Evolutionary conservation across 1,284 basidiomycete genomes (phyloP).

Genomic region (Marasmius fiardii): DNA sequence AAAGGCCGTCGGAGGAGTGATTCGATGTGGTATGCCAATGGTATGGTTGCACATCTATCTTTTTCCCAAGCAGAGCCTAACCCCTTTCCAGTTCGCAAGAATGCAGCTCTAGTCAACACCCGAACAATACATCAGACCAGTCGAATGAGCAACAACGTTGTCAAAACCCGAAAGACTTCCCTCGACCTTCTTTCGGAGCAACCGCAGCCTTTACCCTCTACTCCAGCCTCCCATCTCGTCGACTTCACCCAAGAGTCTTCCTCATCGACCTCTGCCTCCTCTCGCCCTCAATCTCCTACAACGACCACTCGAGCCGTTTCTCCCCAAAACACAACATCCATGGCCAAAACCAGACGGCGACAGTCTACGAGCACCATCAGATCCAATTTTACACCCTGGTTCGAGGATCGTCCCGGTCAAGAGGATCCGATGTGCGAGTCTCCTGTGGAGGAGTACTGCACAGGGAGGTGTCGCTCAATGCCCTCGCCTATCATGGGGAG

Average conservation of each 20-base stretch:
- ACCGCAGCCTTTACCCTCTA: not conserved
- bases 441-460: constrained; percentile 11
- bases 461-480: constrained; percentile 6
- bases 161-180: constrained; percentile 18
- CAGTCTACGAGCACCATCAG: constrained; percentile 4
- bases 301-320: constrained; percentile 1
- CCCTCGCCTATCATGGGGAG: not conserved
- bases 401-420: not conserved
- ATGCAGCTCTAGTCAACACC: constrained; percentile 11
- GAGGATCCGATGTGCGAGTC: constrained; percentile 8
- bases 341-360: not conserved
- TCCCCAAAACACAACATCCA: not conserved
- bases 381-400: constrained; percentile 7
- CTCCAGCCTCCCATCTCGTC: not conserved
- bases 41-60: constrained; percentile 19
- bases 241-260: not conserved
- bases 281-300: not conserved
- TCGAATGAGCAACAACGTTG: constrained; percentile 14
- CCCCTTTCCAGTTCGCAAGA: constrained; percentile 15
- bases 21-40: constrained; percentile 28
- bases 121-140: constrained; percentile 21
- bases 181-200: not conserved
- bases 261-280: not conserved
- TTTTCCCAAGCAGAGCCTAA: not conserved
- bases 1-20: constrained; percentile 36